These are phyloP conservation scores for Penicillium carneum DNA, from an alignment of 2,329 filamentous ascomycete species.

Conservation along the genomic window DNA sequence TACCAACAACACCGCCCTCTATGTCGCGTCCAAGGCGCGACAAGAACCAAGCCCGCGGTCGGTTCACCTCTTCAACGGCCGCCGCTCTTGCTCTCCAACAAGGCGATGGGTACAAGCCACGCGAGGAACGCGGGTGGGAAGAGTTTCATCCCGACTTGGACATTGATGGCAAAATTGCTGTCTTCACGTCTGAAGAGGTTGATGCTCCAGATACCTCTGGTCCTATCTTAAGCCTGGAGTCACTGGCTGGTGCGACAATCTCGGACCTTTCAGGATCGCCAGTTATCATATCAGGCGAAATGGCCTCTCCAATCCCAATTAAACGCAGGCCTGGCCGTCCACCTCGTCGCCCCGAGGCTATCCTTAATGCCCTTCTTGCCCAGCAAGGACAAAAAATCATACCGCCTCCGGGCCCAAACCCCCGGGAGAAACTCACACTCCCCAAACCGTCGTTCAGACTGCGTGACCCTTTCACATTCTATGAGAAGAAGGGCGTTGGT, in stretches of 20 bases:
- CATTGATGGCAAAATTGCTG: conserved; percentile 78
- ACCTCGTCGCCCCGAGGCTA: conserved; percentile 67
- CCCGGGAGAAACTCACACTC: conserved; percentile 57
- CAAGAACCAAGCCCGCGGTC: conserved; percentile 62
- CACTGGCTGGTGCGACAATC: conserved; percentile 36
- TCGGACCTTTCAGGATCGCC: conserved; percentile 51
- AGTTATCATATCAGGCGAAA: conserved; percentile 50
- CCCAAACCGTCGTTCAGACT: conserved; percentile 58
- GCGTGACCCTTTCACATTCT: conserved; percentile 57
- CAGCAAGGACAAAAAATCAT: conserved; percentile 63
- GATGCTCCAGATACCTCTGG: conserved; percentile 71
- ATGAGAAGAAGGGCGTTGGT: conserved; percentile 82
- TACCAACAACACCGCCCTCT: conserved; percentile 49
- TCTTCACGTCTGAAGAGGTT: conserved; percentile 83
- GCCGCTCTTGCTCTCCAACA: conserved; percentile 88
- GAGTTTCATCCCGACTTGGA: conserved; percentile 96
- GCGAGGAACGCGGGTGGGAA: conserved; percentile 95
- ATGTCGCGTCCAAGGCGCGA: conserved; percentile 51
- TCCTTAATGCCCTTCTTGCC: conserved; percentile 66
- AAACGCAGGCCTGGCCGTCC: conserved; percentile 70
- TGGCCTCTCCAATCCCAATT: conserved; percentile 51
- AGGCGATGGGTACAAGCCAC: conserved; percentile 93
- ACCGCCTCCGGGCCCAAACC: conserved; percentile 59
- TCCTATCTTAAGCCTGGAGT: conserved; percentile 49
- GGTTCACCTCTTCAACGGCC: conserved; percentile 82